Evolutionary conservation across 2,329 filamentous ascomycete genomes (phyloP), one percentile per base, ranked within the genome.

Genomic region (Alternaria angustiovoidea): DNA sequence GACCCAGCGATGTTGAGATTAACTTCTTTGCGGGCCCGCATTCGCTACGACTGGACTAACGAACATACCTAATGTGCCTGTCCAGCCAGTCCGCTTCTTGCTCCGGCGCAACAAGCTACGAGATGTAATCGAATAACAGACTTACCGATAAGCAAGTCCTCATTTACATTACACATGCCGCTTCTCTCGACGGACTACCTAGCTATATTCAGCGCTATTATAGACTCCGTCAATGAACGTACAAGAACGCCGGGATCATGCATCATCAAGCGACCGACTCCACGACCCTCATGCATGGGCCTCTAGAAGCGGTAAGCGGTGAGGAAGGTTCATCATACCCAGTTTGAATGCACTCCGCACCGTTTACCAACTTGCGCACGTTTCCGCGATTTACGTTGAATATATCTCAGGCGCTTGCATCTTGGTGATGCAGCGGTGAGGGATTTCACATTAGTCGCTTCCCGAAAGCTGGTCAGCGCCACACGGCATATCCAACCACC

Each of bases 101-200:
- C 41, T 47, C 56, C 58, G 63, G 53, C 54, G 41, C 38, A 18
- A 54, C 30, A 34, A 28, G 32, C 63, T 59, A 71, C 64, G 64
- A 73, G 63, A 72, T 72, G 67, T 54, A 60, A 70, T 73, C 56
- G 66, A 68, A 70, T 73, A 74, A 72, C 62, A 64, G 49, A 61
- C 66, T 56, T 60, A 66, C 70, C 68, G 72, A 76, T 75, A 75
- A 75, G 69, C 66, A 48, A 43, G 44, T 47, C 39, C 48, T 66
- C 60, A 53, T 68, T 67, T 71, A 70, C 71, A 70, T 73, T 72
- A 69, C 68, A 69, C 59, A 51, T 62, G 64, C 62, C 53, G 36
- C 24, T 34, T 59, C 51, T 55, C 43, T 59, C 48, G 34, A 52
- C 39, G 51, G 46, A 59, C 63, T 34, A 51, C 68, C 62, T 59